Conservation (phyloP, 441 rosid genomes). For the Gossypium armourianum region DNA sequence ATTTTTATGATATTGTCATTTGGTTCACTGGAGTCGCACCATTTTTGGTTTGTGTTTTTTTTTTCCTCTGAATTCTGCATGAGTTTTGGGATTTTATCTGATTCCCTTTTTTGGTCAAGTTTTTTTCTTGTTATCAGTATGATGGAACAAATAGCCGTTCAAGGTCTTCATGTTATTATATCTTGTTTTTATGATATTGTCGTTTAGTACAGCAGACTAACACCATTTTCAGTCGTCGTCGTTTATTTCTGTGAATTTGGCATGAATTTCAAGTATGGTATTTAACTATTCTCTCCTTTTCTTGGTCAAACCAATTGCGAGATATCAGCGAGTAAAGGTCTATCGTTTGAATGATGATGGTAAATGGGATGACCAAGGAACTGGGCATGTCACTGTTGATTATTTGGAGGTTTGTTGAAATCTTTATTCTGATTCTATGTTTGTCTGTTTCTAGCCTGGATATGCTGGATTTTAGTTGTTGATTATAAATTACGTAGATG, state of each 20-base stretch:
- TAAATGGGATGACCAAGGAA: slow-evolving; percentile 99
- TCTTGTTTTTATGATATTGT: not conserved
- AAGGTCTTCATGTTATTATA: not conserved
- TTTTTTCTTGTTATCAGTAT: not conserved
- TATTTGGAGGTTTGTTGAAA: slow-evolving; percentile 64
- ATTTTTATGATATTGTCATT: not conserved
- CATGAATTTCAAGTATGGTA: not conserved
- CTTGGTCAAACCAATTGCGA: not conserved
- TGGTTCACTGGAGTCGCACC: not conserved
- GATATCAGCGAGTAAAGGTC: slow-evolving; percentile 76
- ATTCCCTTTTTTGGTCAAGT: slow-evolving; percentile 10
- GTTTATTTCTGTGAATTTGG: not conserved
- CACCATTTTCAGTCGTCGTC: not conserved
- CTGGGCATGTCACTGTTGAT: slow-evolving; percentile 85
- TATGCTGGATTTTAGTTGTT: slow-evolving; percentile 9
- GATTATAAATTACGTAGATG: not conserved
- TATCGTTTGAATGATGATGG: slow-evolving; percentile 84
- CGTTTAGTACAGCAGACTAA: not conserved
- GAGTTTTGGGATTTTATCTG: not conserved
- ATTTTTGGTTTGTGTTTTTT: not conserved
- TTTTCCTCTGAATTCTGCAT: not conserved
- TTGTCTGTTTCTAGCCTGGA: slow-evolving; percentile 5
- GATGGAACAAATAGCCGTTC: not conserved
- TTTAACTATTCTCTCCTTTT: slow-evolving; percentile 3
- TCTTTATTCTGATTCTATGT: slow-evolving; percentile 9